Base-by-base conservation (phyloP, 805 yeast species). In the Ogataea angusta region DNA sequence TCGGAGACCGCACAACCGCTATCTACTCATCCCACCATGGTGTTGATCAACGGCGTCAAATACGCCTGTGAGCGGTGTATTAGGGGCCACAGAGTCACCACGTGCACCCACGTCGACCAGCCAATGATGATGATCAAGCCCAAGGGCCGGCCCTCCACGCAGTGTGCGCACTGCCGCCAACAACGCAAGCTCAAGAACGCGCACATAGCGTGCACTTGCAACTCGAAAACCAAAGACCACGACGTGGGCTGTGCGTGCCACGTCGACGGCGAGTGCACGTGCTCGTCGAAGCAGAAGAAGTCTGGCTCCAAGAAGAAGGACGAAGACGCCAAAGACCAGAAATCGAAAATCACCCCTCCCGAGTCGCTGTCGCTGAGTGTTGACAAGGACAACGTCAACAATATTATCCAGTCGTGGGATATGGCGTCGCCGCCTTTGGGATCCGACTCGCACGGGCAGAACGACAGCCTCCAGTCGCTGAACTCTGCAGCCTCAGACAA, bases 51-150 rank as follows among this genome's bases (percentile, higher is more conserved):
- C 55, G 98, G 97, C 27, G 82, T 86, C 49, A 91, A 93, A 60
- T 91, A 89, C 63, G 98, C 99, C 44, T 91, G 99, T 62, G 95
- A 89, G 53, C 42, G 96, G 45, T 91, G 99, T 64, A 90, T 93
- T 35, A 74, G 99, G 46, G 99, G 99, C 31, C 99, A 93, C 59
- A 71, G 99, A 39, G 99, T 91, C 33, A 85, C 96, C 1, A 80
- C 95, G 2, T 93, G 99, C 64, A 81, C 83, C 32, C 99, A 93
- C 61, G 79, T 90, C 0, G 96, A 93, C 51, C 87, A 86, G 56
- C 95, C 95, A 4, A 68, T 93, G 51, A 82, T 85, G 59, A 84
- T 84, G 85, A 91, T 93, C 61, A 93, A 93, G 59, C 96, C 95
- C 13, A 93, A 93, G 59, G 99, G 99, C 3, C 72, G 99, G 42